phyloP scores from a whole-genome alignment of 768 basidiomycete genomes.

The Russula earlei region DNA sequence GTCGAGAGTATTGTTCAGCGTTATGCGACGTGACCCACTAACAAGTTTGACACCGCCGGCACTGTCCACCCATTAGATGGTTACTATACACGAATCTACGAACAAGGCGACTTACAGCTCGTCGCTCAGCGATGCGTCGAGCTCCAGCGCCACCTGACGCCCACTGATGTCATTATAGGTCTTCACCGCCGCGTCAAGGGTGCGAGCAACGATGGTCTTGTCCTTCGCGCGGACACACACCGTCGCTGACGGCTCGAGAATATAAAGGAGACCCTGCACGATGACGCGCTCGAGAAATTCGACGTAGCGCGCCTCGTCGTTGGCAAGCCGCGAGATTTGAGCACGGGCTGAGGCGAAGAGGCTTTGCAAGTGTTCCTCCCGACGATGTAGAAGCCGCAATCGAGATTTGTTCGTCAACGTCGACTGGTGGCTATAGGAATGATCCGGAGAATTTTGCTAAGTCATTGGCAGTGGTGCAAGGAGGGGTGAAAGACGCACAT shows the following conservation, averaged over 20 bases:
- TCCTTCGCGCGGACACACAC: conserved; percentile 66
- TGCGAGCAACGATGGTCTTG: conserved; percentile 46
- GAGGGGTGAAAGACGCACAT: conserved; percentile 48
- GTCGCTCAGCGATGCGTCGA: conserved; percentile 54
- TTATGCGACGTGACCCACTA: conserved; percentile 68
- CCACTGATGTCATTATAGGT: conserved; percentile 77
- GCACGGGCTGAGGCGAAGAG: conserved; percentile 70
- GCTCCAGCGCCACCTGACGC: conserved; percentile 43
- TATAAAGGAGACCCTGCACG: conserved; percentile 73
- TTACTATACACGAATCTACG: not conserved
- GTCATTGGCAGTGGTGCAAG: not conserved
- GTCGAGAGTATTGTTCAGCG: conserved; percentile 89
- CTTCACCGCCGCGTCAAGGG: conserved; percentile 52
- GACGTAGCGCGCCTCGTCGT: conserved; percentile 60
- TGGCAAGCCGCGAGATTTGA: conserved; percentile 50
- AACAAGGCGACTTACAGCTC: conserved; percentile 43
- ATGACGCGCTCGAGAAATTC: conserved; percentile 80
- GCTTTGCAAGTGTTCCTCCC: conserved; percentile 87
- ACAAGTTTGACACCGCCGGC: conserved; percentile 79
- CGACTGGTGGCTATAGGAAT: conserved; percentile 66
- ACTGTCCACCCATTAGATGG: conserved; percentile 32
- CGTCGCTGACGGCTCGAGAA: conserved; percentile 67
- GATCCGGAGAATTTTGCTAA: not conserved
- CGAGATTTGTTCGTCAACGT: conserved; percentile 96
- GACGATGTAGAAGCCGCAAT: conserved; percentile 76